These are phyloP conservation scores for Protomyces lactucae-debilis DNA, from an alignment of 1,139 yeast species.

Conservation along the genomic window DNA sequence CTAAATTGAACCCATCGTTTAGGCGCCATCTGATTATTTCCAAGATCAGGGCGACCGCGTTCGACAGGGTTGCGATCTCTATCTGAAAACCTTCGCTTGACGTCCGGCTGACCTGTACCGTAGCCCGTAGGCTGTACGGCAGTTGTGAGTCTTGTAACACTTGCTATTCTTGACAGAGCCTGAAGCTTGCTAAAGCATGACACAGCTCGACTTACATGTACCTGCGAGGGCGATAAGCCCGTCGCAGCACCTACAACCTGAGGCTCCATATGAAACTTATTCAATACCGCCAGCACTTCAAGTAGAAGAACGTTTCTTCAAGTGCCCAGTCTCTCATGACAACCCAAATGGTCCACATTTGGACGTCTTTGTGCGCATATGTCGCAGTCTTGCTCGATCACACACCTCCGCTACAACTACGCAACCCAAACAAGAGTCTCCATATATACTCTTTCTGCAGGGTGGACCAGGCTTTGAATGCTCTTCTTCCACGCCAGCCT, in stretches of 20 bases:
- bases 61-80: no score
- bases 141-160: no score
- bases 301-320: conserved; percentile 12
- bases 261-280: not conserved
- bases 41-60: no score
- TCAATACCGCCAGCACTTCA: conserved; percentile 1
- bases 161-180: no score
- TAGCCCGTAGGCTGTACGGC: no score
- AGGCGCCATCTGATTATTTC: no score
- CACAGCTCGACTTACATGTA: no score
- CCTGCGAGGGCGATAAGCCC: not conserved
- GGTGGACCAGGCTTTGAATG: conserved; percentile 56
- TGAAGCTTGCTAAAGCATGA: no score
- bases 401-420: conserved; percentile 27
- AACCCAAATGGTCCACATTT: conserved; percentile 8
- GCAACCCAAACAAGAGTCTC: not conserved
- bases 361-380: conserved; percentile 18
- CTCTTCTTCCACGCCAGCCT: conserved; percentile 41
- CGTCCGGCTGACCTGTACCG: no score
- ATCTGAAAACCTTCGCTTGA: no score
- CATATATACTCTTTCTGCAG: conserved; percentile 46
- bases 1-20: no score
- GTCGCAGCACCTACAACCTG: not conserved
- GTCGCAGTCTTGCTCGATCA: conserved; percentile 28
- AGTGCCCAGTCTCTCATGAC: conserved; percentile 29